Percentiles rank a stretch among this genome's conserved stretches.
Evolutionary conservation across 495 filamentous ascomycete species (phyloP).

Genomic region (Elasticomyces elasticus): DNA sequence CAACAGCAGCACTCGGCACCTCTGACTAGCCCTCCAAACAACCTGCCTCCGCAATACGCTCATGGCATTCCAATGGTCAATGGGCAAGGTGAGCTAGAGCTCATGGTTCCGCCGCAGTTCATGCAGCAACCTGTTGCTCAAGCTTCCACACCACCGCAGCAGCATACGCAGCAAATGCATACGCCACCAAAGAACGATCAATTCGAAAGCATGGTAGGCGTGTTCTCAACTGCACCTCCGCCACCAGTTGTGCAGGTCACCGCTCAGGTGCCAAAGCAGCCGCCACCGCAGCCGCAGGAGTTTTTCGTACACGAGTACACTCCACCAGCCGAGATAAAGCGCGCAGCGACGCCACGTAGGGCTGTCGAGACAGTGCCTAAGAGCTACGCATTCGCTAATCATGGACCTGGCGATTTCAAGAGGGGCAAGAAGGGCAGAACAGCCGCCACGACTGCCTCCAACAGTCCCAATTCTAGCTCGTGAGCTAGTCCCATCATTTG

Average conservation of each 20-base stretch:
- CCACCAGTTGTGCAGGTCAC: background rate
- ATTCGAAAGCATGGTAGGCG: conserved; percentile 5
- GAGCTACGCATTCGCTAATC: conserved; percentile 23
- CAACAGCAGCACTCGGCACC: background rate
- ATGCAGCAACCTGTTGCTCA: conserved; percentile 15
- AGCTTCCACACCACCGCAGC: conserved; percentile 7
- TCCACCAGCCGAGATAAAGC: conserved; percentile 17
- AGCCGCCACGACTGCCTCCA: background rate
- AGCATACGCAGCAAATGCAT: conserved; percentile 5
- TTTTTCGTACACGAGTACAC: conserved; percentile 25
- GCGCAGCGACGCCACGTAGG: conserved; percentile 8
- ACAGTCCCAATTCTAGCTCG: conserved; percentile 17
- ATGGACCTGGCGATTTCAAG: conserved; percentile 15
- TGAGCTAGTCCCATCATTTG: background rate
- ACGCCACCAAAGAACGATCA: background rate
- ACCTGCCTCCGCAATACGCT: conserved; percentile 10
- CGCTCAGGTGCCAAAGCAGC: conserved; percentile 2
- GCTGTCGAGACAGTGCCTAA: conserved; percentile 10
- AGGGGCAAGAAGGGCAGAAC: conserved; percentile 1
- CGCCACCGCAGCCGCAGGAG: background rate
- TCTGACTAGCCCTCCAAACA: background rate
- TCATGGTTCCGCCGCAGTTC: conserved; percentile 12
- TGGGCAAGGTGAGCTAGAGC: conserved; percentile 4
- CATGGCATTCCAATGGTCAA: conserved; percentile 21
- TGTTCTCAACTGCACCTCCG: conserved; percentile 1